Percentiles rank a stretch among this genome's conserved stretches.
Conservation (phyloP, 805 yeast species). For the Candida adriatica region DNA sequence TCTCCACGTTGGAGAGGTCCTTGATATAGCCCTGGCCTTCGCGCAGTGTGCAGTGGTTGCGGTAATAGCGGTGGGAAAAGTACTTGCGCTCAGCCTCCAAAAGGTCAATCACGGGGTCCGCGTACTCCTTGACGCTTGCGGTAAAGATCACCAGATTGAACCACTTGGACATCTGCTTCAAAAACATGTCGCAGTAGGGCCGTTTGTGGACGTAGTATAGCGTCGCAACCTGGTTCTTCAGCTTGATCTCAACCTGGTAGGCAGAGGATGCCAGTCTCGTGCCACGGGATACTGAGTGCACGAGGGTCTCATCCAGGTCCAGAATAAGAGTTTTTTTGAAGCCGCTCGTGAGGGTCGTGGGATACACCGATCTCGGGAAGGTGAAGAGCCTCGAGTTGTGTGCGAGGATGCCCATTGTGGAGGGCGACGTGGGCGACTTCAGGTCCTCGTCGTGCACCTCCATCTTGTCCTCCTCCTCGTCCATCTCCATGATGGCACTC, state of each 20-base stretch:
- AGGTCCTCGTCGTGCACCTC: slow-evolving; percentile 6
- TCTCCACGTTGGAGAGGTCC: slow-evolving; percentile 45
- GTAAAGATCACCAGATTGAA: slow-evolving; percentile 87
- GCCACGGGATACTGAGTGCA: slow-evolving; percentile 78
- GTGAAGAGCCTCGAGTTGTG: slow-evolving; percentile 17
- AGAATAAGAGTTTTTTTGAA: slow-evolving; percentile 66
- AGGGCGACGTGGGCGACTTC: slow-evolving; percentile 22
- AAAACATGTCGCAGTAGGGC: slow-evolving; percentile 83
- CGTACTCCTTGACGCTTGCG: slow-evolving; percentile 90
- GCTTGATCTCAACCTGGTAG: slow-evolving; percentile 76
- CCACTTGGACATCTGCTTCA: slow-evolving; percentile 77
- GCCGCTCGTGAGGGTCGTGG: slow-evolving; percentile 29
- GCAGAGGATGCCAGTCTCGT: slow-evolving; percentile 33
- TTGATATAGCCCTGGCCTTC: slow-evolving; percentile 84
- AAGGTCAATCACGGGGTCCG: slow-evolving; percentile 95
- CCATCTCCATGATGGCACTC: slow-evolving; percentile 16
- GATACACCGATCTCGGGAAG: slow-evolving; percentile 35
- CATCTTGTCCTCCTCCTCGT: slow-evolving; percentile 18
- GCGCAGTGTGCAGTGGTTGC: slow-evolving; percentile 71
- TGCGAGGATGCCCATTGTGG: slow-evolving; percentile 10
- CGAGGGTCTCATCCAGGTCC: slow-evolving; percentile 90
- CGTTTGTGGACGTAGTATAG: slow-evolving; percentile 87
- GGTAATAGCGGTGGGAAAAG: slow-evolving; percentile 59
- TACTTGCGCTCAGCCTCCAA: slow-evolving; percentile 58
- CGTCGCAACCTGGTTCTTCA: slow-evolving; percentile 63